Evolutionary conservation across 805 yeast species (phyloP), one percentile per base, ranked within the genome.

Genomic region (Candida oleophila): DNA sequence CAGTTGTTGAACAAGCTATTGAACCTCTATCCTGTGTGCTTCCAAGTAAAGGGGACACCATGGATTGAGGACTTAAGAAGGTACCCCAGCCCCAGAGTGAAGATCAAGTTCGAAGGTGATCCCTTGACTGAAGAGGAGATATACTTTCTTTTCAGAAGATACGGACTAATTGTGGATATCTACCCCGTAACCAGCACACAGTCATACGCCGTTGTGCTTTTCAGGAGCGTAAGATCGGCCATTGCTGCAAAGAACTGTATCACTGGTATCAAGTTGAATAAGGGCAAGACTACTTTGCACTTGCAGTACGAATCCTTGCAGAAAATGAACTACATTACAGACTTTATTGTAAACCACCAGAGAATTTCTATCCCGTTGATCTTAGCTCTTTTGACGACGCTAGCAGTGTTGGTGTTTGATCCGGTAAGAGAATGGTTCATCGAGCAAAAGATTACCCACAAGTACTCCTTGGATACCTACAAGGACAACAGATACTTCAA

Each of bases 41-140:
- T 75, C 57, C 83, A 87, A 0, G 97, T 94, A 1, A 84, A 86
- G 55, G 99, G 99, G 50, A 73, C 78, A 1, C 99, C 99, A 0
- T 92, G 97, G 97, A 86, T 94, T 49, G 98, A 92, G 67, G 99
- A 94, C 61, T 71, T 94, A 62, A 78, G 88, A 55, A 69, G 97
- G 50, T 79, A 76, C 52, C 96, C 96, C 7, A 81, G 85, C 45
- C 66, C 75, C 7, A 72, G 73, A 12, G 65, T 94, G 20, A 77
- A 79, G 45, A 82, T 92, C 3, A 73, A 76, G 22, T 91, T 85
- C 60, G 89, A 85, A 53, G 97, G 97, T 1, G 81, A 82, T 0
- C 74, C 82, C 4, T 66, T 92, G 48, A 77, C 86, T 0, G 95
- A 89, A 52, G 97, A 91, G 63, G 85, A 84, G 45, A 62, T 91